Evolutionary conservation across 257 asterid species (phyloP), one percentile per base, ranked within the genome.

Genomic region (Ilex asprella): DNA sequence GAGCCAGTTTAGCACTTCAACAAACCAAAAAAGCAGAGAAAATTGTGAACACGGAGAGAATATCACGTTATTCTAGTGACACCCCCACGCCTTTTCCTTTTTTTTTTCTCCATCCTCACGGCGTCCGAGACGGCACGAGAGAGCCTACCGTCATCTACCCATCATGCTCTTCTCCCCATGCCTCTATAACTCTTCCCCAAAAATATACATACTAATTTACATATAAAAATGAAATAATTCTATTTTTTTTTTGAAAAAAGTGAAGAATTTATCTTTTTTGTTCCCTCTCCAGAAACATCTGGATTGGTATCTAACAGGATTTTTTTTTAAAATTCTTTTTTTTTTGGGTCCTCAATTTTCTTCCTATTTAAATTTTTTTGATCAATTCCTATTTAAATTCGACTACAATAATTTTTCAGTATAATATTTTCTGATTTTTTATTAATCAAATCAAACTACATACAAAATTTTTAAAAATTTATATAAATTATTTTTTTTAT

Each of bases 101-200:
- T 31, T 56, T 58, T 59, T 63, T 31, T 21, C 27, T 51, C 62
- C 50, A 16, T 61, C 39, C 27, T 64, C 91, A 72, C 94, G 75
- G 75, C 55, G 58, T 58, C 66, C 94, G 50, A 87, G 90, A 81
- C 64, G 55, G 84, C 90, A 82, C 90, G 86, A 68, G 27, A 21
- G 41, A 4, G 76, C 74, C 69, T 67, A 52, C 82, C 82, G 64
- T 66, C 78, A 60, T 56, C 73, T 59, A 73, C 64, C 61, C 14
- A 16, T 56, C 70, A 55, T 58, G 1, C 15, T 3, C 55, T 14
- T 53, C 57, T 21, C 57, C 27, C 15, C 15, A 49, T 49, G 2
- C 6, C 6, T 49, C 10, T 6, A 0, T 21, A 21, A 21, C 27
- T 0, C 27, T 1, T 21, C 27, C 27, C 27, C 27, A 21, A 21